These are phyloP conservation scores for Striga asiatica DNA, from an alignment of 257 asterid species.

Conservation along the genomic window DNA sequence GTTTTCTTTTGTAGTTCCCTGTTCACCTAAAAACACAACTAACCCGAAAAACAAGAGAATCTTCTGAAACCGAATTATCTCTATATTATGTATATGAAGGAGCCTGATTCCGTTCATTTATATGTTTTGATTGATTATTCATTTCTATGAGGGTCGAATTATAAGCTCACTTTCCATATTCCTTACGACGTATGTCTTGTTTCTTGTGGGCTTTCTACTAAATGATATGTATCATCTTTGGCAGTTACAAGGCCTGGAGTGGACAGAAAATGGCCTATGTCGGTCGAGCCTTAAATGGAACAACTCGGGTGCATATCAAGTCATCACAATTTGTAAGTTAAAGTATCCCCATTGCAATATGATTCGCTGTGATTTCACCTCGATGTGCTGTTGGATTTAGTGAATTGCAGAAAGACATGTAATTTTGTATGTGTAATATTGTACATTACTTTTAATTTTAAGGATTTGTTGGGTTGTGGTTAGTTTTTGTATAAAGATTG, in stretches of 20 bases:
- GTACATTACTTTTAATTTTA: too few species aligned
- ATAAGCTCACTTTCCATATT: neutral
- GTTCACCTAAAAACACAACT: too few species aligned
- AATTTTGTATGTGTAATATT: too few species aligned
- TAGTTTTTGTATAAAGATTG: neutral
- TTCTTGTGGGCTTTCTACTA: neutral
- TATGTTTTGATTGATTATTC: too few species aligned
- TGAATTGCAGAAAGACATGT: neutral
- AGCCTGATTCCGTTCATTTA: too few species aligned
- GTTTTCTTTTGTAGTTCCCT: too few species aligned
- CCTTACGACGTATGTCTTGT: neutral
- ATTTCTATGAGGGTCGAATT: too few species aligned
- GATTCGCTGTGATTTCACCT: too few species aligned
- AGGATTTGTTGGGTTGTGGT: conserved; percentile 4
- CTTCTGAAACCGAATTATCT: too few species aligned
- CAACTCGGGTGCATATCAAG: neutral
- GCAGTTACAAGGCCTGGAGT: neutral
- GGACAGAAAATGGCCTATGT: neutral
- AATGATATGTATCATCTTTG: neutral
- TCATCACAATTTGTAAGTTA: neutral
- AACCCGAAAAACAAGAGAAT: too few species aligned
- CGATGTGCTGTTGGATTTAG: neutral
- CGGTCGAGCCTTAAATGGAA: neutral
- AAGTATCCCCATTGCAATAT: too few species aligned
- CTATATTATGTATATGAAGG: too few species aligned